phyloP scores from a whole-genome alignment of 345 rosid species.

The Euphorbia tirucalli region DNA sequence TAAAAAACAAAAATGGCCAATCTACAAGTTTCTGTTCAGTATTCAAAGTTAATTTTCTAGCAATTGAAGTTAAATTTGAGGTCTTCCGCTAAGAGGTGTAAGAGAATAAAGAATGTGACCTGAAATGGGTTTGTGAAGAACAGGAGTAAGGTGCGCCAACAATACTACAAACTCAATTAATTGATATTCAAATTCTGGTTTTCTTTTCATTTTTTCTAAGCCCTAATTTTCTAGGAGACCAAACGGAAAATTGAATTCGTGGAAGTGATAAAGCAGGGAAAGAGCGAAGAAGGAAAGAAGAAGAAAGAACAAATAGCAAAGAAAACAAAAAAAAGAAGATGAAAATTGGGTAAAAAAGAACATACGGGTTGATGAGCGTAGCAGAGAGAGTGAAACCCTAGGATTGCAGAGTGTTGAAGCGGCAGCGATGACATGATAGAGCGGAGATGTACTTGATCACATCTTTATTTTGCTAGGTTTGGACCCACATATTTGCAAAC shows the following conservation, averaged over 20 bases:
- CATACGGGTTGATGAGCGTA: slow-evolving; percentile 16
- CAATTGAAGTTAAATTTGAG: no score
- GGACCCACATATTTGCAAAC: not conserved
- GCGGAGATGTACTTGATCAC: slow-evolving; percentile 35
- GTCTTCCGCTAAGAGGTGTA: no score
- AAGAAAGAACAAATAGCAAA: no score
- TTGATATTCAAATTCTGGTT: not conserved
- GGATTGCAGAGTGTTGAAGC: slow-evolving; percentile 23
- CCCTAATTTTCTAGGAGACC: slow-evolving; percentile 7
- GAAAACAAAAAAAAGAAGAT: no score
- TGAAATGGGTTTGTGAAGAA: not conserved
- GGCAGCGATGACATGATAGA: slow-evolving; percentile 29
- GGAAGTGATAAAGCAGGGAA: not conserved
- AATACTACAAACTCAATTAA: not conserved
- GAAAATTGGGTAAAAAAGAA: not conserved
- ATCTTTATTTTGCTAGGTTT: slow-evolving; percentile 11
- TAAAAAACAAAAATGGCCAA: no score
- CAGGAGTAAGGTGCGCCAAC: not conserved
- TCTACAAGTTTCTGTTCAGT: no score
- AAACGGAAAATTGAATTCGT: not conserved
- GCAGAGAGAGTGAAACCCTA: slow-evolving; percentile 35
- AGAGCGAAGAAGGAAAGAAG: not conserved
- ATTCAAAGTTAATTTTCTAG: no score
- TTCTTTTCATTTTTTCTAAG: not conserved
- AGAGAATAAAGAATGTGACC: no score